phyloP scores from a whole-genome alignment of 2,329 filamentous ascomycete genomes.

The Cladosporium sp. region DNA sequence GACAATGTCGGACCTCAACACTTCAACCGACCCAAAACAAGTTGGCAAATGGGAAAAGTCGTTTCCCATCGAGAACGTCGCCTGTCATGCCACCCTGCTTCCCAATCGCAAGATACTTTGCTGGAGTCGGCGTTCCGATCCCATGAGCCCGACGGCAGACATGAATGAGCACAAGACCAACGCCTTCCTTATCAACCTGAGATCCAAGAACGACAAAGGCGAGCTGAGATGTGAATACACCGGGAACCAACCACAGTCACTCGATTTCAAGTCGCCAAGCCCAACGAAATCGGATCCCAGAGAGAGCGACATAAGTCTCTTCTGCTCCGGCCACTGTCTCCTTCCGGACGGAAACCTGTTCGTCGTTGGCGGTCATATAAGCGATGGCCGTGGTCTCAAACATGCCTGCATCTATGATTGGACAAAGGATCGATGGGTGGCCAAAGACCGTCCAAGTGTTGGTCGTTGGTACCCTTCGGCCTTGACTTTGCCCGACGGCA shows the following conservation, averaged over 20 bases:
- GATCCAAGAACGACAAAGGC: neutral
- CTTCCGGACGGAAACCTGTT: neutral
- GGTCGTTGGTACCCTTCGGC: neutral
- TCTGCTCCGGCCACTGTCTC: neutral
- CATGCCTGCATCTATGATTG: neutral
- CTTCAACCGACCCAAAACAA: neutral
- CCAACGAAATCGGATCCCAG: no score
- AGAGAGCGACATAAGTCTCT: neutral
- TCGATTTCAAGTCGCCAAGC: neutral
- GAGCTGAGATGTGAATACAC: neutral
- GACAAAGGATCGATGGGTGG: neutral
- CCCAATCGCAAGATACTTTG: neutral
- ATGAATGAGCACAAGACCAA: conserved; percentile 1
- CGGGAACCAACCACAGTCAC: neutral
- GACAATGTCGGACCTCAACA: no score
- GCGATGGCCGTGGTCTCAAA: neutral
- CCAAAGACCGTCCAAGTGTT: neutral
- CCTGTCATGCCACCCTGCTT: conserved; percentile 1
- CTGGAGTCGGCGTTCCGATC: neutral
- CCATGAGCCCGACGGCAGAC: neutral
- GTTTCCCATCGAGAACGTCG: neutral
- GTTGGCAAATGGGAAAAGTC: neutral
- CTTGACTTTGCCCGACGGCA: neutral
- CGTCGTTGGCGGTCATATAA: neutral
- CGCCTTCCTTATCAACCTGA: neutral